Percentiles rank a stretch among this genome's conserved stretches.
Evolutionary conservation across 768 basidiomycete species (phyloP).

Genomic region (Panaeolus papilionaceus): DNA sequence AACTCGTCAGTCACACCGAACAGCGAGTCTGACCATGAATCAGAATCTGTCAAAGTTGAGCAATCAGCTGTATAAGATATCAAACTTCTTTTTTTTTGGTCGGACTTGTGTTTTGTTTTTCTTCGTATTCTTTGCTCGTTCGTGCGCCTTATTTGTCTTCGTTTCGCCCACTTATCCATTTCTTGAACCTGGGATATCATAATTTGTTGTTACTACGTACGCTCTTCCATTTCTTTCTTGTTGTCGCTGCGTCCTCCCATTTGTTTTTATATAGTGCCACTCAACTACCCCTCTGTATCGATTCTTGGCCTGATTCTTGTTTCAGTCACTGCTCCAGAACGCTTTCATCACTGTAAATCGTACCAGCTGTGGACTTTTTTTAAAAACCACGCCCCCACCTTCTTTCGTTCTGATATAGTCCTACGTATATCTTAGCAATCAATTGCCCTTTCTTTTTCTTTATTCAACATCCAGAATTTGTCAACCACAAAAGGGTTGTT

Average conservation of each 20-base stretch:
- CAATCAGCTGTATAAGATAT: conserved; percentile 37
- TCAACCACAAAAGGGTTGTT: not conserved
- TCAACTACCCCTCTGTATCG: conserved; percentile 33
- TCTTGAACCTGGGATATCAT: not conserved
- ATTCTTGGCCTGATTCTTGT: conserved; percentile 28
- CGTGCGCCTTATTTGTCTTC: conserved; percentile 1
- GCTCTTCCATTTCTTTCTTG: conserved; percentile 30
- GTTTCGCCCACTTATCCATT: conserved; percentile 20
- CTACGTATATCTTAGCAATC: conserved; percentile 34
- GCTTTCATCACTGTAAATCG: conserved; percentile 49
- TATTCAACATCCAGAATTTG: not conserved
- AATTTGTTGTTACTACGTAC: conserved; percentile 17
- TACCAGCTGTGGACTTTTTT: conserved; percentile 41
- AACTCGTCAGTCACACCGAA: conserved; percentile 53
- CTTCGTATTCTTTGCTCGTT: conserved; percentile 25
- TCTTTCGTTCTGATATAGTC: conserved; percentile 34
- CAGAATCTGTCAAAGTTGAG: conserved; percentile 74
- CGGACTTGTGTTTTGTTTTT: conserved; percentile 29
- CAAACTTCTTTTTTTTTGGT: conserved; percentile 27
- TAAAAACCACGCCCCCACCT: conserved; percentile 20
- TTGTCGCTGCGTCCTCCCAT: conserved; percentile 23
- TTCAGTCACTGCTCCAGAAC: conserved; percentile 32
- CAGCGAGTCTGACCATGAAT: conserved; percentile 67
- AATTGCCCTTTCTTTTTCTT: conserved; percentile 7
- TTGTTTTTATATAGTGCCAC: conserved; percentile 32